These are phyloP conservation scores for Phaeoacremonium minimum DNA, from an alignment of 2,329 filamentous ascomycete species.

Conservation along the genomic window DNA sequence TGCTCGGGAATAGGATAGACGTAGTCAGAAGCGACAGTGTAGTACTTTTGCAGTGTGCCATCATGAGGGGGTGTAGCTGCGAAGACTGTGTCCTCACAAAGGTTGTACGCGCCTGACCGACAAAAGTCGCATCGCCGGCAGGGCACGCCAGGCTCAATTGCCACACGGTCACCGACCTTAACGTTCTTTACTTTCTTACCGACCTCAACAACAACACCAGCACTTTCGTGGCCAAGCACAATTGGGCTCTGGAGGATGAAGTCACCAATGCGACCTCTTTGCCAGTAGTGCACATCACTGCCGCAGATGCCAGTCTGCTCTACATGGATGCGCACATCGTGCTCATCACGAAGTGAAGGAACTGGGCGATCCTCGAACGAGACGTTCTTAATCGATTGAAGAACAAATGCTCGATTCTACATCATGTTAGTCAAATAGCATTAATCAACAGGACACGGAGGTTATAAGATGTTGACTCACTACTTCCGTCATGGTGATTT, in stretches of 20 bases:
- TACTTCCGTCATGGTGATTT: conserved; percentile 8
- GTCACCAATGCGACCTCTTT: conserved; percentile 40
- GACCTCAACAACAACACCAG: conserved; percentile 34
- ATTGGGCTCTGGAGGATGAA: conserved; percentile 38
- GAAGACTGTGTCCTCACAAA: conserved; percentile 38
- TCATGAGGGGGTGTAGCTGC: conserved; percentile 45
- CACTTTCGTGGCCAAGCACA: conserved; percentile 41
- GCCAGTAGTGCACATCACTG: conserved; percentile 41
- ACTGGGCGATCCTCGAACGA: conserved; percentile 36
- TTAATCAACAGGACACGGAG: no score
- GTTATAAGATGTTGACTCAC: no score
- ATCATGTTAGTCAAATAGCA: not conserved
- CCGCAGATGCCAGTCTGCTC: conserved; percentile 43
- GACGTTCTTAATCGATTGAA: conserved; percentile 37
- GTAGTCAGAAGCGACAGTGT: conserved; percentile 38
- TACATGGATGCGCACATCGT: conserved; percentile 38
- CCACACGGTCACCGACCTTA: conserved; percentile 37
- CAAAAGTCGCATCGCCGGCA: conserved; percentile 37
- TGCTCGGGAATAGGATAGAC: conserved; percentile 38
- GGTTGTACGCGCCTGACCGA: conserved; percentile 31
- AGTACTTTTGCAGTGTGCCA: conserved; percentile 45
- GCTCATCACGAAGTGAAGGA: conserved; percentile 29
- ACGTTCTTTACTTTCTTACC: conserved; percentile 34
- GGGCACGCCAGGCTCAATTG: conserved; percentile 43
- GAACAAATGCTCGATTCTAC: conserved; percentile 41